Conservation (phyloP, 495 filamentous ascomycete species). For the Podospora australis region DNA sequence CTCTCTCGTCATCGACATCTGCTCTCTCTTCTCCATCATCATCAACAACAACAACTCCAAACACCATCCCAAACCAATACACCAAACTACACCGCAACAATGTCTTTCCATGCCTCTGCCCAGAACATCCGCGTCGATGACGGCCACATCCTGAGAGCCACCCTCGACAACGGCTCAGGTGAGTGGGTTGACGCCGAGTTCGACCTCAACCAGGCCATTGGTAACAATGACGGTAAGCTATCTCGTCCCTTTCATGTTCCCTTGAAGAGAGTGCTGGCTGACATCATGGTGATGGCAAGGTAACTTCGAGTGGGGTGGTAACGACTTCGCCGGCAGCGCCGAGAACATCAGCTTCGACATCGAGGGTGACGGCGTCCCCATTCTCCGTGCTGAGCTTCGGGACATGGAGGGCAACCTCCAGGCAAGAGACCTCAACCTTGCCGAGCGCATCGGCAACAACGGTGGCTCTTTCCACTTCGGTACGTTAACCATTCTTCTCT, state of each 20-base stretch:
- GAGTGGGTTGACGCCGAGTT: conserved; percentile 29
- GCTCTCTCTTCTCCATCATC: background rate
- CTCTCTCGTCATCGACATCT: background rate
- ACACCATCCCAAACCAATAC: background rate
- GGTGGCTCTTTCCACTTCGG: conserved; percentile 19
- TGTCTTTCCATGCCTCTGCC: conserved; percentile 41
- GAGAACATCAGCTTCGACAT: conserved; percentile 31
- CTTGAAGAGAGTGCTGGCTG: too few species aligned
- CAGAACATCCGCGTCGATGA: conserved; percentile 35
- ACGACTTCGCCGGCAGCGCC: conserved; percentile 35
- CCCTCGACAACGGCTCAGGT: conserved; percentile 23
- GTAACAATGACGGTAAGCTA: conserved; percentile 39
- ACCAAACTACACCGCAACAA: conserved; percentile 1
- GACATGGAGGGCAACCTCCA: conserved; percentile 8
- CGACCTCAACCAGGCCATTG: conserved; percentile 37
- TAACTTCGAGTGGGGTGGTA: conserved; percentile 38
- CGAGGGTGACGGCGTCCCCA: conserved; percentile 33
- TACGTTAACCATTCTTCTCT: conserved; percentile 3
- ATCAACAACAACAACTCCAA: background rate
- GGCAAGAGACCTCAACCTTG: conserved; percentile 21
- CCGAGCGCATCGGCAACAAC: conserved; percentile 25
- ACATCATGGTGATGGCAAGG: conserved; percentile 24
- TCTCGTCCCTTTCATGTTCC: background rate
- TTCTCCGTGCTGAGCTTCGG: conserved; percentile 23
- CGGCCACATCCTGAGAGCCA: conserved; percentile 36